These are phyloP conservation scores for Clathrospora elynae DNA, from an alignment of 2,329 filamentous ascomycete species.

Conservation along the genomic window DNA sequence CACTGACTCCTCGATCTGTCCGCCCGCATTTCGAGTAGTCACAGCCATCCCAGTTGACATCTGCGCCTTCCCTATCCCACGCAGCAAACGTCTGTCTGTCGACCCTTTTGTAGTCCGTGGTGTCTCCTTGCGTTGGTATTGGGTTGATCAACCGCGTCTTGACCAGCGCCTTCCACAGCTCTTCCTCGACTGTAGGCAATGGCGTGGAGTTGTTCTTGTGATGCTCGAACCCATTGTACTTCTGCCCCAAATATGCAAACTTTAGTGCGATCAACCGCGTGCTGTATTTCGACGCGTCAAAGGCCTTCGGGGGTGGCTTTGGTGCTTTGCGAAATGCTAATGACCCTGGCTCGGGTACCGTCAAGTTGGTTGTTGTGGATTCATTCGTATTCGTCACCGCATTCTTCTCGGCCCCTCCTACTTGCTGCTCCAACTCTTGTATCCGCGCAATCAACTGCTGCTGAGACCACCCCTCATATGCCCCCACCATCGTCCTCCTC, in stretches of 20 bases:
- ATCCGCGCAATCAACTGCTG: slow-evolving; percentile 44
- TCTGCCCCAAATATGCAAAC: slow-evolving; percentile 88
- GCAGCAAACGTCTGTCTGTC: slow-evolving; percentile 43
- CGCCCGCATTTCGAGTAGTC: slow-evolving; percentile 95
- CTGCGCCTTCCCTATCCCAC: slow-evolving; percentile 47
- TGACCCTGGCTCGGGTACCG: slow-evolving; percentile 8
- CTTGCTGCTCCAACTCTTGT: slow-evolving; percentile 37
- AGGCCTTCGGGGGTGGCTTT: slow-evolving; percentile 54
- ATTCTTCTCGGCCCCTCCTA: slow-evolving; percentile 1
- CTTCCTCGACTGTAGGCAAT: slow-evolving; percentile 85
- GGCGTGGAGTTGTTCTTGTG: slow-evolving; percentile 70
- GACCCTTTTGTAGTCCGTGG: slow-evolving; percentile 41
- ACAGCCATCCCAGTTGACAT: slow-evolving; percentile 77
- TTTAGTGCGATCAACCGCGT: slow-evolving; percentile 89
- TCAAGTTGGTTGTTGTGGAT: slow-evolving; percentile 5
- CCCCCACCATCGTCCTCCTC: slow-evolving; percentile 28
- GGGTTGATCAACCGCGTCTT: slow-evolving; percentile 74
- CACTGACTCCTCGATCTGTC: slow-evolving; percentile 91
- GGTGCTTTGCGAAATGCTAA: slow-evolving; percentile 34
- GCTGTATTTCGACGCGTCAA: slow-evolving; percentile 80
- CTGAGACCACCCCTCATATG: slow-evolving; percentile 43
- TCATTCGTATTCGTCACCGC: not conserved
- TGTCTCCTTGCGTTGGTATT: slow-evolving; percentile 21
- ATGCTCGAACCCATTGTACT: slow-evolving; percentile 93
- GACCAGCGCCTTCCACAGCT: slow-evolving; percentile 87